A percentile compares a stretch with the other conserved stretches of the same genome.
These are phyloP conservation scores for Diaporthe ilicicola DNA, from an alignment of 2,329 filamentous ascomycete species.

Conservation along the genomic window DNA sequence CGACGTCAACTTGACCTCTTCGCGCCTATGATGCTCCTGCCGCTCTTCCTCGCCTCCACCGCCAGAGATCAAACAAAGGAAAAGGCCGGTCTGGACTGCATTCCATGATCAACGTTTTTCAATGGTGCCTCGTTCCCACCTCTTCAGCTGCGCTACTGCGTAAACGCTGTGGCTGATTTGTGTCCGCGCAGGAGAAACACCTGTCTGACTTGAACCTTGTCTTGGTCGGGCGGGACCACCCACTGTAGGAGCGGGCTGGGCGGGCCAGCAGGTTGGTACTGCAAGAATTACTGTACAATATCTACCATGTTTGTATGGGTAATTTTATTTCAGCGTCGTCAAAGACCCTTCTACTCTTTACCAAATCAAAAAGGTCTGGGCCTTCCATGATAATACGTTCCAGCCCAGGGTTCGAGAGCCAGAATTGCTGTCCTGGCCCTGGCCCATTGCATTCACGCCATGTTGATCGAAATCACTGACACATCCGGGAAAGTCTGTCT, in stretches of 20 bases:
- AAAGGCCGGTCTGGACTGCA: neutral
- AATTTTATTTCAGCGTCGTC: too few relatives aligned
- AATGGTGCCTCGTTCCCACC: too few relatives aligned
- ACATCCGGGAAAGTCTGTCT: neutral
- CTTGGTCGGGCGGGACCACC: neutral
- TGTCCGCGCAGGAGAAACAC: slow-evolving; percentile 1
- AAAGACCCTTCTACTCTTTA: too few relatives aligned
- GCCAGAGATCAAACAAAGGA: neutral
- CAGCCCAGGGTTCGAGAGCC: too few relatives aligned
- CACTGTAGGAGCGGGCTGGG: neutral
- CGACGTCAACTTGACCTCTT: neutral
- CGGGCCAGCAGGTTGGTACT: too few relatives aligned
- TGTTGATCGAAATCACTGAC: neutral
- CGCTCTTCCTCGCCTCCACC: too few relatives aligned
- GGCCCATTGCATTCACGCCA: neutral
- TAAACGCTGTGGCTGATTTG: neutral
- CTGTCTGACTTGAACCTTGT: neutral
- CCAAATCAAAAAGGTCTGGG: neutral
- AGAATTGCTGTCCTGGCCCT: neutral
- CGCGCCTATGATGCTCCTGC: too few relatives aligned
- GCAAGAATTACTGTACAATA: too few relatives aligned
- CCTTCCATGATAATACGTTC: too few relatives aligned
- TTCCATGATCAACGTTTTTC: neutral
- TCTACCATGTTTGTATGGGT: too few relatives aligned
- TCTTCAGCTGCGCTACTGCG: neutral